Evolutionary conservation across 2,329 filamentous ascomycete species (phyloP), one percentile per base, ranked within the genome.

Genomic region (Sclerotiophoma versabilis): DNA sequence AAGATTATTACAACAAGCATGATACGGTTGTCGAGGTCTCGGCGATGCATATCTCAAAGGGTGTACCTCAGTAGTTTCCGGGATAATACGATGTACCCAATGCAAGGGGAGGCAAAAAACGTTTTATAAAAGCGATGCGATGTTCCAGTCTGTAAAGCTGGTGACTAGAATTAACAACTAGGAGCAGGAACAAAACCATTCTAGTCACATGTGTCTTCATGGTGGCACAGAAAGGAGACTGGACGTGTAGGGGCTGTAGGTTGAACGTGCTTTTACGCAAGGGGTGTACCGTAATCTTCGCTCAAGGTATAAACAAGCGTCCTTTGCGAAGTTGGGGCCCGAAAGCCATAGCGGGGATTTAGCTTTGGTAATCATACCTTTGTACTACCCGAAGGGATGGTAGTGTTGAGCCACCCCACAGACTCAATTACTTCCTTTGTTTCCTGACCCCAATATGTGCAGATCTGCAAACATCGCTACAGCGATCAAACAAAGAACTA

Each of bases 391-490:
- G n/a, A 49, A 26, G 33, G 51, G 38, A 17, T 27, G 45, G 30
- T 32, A 42, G 45, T 26, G 45, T 39, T 49, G 39, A 49, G 51
- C 51, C 51, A 41, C 34, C 34, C 44, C 22, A 38, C 34, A 42
- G 20, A 17, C 33, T 38, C 25, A 33, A 38, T 12, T n/a, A 26
- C 42, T 44, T 48, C 43, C 48, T 56, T 56, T 52, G 53, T 56
- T 43, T 26, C 44, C 41, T 27, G 44, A 34, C 17, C 25, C 41
- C 58, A 46, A 19, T 41, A 32, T 20, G 39, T 30, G 33, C 39
- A 26, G 17, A 14, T 20, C 33, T 54, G 51, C 51, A 54, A 54
- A 27, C 51, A 41, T 34, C 34, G 39, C 22, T 14, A 45, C 7
- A 23, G 23, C 25, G 17, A 27, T 14, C 29, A 27, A n/a, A 54